Base-by-base conservation (phyloP, 1,139 yeast species). In the Candida smagusa region DNA sequence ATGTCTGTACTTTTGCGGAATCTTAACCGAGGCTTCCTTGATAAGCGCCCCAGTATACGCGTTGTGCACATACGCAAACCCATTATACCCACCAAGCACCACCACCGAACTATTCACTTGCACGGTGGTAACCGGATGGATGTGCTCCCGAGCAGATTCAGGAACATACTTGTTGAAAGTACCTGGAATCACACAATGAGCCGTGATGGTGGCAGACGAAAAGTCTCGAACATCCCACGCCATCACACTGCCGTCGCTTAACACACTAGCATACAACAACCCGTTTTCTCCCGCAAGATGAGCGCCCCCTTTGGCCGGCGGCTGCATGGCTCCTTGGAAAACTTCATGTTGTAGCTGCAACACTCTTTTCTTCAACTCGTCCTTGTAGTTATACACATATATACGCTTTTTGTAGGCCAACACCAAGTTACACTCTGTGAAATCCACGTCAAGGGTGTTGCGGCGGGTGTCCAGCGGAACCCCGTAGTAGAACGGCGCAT, bases 71-170 rank as follows among this genome's bases (percentile, higher is more conserved):
- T 80, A 76, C 4, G 81, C 72, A 43, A 67, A 69, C 12, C 92
- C 92, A 46, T 80, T 74, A 47, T 72, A 74, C 2, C 86, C 84
- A 0, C 85, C 84, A 2, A 81, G 65, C 1, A 80, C 66, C 6
- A 83, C 60, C 3, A 83, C 72, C 45, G 63, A 36, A 58, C 77
- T 48, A 62, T 67, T 49, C 53, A 74, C 35, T 41, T 68, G 59
- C 54, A 69, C 41, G 43, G 67, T 44, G 40, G 70, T 46, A 35
- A 55, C 38, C 4, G 46, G 35, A 22, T 31, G 37, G 24, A 40
- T 31, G 9, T 37, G 32, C 9, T 37, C 33, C 37, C 47, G 9
- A 31, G 35, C 7, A 46, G 39, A 27, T 39, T 42, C 43, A 3
- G 53, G 53, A 7, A 53, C 49, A 27, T 50, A 40, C 44, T 52